Conservation (phyloP, 2,329 filamentous ascomycete species). For the Raffaelea ambrosiae region DNA sequence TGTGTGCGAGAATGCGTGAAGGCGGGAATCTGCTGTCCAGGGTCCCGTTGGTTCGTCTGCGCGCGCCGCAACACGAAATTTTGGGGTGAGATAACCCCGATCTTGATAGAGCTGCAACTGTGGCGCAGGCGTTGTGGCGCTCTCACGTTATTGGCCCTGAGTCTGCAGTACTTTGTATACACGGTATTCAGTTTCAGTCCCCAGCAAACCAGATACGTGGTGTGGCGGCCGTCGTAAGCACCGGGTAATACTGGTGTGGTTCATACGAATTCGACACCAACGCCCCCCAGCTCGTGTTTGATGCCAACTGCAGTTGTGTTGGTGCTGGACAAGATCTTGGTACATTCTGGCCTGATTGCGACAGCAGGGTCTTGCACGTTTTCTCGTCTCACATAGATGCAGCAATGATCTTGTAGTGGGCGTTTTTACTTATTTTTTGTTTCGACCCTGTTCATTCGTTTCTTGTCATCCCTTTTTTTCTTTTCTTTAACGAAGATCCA, state of each 20-base stretch:
- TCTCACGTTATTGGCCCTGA: too few relatives aligned
- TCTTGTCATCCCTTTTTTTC: not conserved
- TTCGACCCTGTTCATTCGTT: too few relatives aligned
- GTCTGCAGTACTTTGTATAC: too few relatives aligned
- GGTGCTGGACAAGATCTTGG: not conserved
- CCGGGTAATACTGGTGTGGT: too few relatives aligned
- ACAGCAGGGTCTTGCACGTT: not conserved
- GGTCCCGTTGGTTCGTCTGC: not conserved
- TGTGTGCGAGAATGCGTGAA: too few relatives aligned
- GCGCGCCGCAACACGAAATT: slow-evolving; percentile 6
- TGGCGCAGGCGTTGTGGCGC: not conserved
- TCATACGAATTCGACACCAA: too few relatives aligned
- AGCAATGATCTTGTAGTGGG: slow-evolving; percentile 8
- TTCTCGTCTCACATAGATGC: not conserved
- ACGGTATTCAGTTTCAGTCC: too few relatives aligned
- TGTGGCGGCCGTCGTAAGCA: too few relatives aligned
- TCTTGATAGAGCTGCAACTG: not conserved
- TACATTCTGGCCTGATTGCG: not conserved
- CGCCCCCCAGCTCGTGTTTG: too few relatives aligned
- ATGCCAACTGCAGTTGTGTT: too few relatives aligned
- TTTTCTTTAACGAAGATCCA: not conserved
- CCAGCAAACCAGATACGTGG: too few relatives aligned
- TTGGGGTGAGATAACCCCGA: not conserved
- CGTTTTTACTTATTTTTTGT: slow-evolving; percentile 2
- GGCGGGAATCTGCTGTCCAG: too few relatives aligned